These are phyloP conservation scores for Beta macrorhiza DNA, from an alignment of 179 eudicot species.

Conservation along the genomic window DNA sequence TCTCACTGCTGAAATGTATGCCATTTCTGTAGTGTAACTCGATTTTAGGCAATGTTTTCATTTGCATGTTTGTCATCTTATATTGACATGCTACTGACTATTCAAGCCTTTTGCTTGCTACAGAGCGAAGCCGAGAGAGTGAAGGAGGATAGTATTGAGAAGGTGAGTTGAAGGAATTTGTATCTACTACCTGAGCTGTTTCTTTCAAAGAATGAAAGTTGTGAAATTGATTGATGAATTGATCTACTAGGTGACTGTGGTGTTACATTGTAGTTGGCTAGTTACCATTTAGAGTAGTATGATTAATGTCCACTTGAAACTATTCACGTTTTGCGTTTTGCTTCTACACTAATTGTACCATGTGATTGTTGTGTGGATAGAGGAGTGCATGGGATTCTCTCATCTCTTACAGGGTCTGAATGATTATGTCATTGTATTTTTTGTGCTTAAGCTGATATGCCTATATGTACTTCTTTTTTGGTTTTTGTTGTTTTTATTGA, in stretches of 20 bases:
- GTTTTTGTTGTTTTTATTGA: too few species aligned
- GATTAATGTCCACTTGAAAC: background rate
- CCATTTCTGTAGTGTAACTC: background rate
- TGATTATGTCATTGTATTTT: background rate
- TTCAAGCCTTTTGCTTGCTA: constrained; percentile 4
- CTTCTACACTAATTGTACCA: background rate
- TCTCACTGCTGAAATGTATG: background rate
- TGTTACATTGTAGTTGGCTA: background rate
- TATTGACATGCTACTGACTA: constrained; percentile 11
- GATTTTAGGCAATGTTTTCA: background rate
- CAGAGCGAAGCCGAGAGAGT: constrained; percentile 89
- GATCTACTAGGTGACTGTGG: background rate
- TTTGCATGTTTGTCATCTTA: constrained; percentile 3
- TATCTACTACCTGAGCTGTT: background rate
- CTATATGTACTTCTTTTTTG: background rate
- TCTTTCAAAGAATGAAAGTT: background rate
- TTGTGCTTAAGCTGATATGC: background rate
- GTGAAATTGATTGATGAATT: background rate
- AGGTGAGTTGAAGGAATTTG: constrained; percentile 41
- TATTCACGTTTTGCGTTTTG: background rate
- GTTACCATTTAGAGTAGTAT: background rate
- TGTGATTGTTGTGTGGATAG: background rate
- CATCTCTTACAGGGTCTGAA: background rate
- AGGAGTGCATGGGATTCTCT: background rate
- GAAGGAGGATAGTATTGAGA: constrained; percentile 50